Percentiles rank a stretch among this genome's conserved stretches.
These are phyloP conservation scores for Tylopilus balloui DNA, from an alignment of 768 basidiomycete species.

Conservation along the genomic window DNA sequence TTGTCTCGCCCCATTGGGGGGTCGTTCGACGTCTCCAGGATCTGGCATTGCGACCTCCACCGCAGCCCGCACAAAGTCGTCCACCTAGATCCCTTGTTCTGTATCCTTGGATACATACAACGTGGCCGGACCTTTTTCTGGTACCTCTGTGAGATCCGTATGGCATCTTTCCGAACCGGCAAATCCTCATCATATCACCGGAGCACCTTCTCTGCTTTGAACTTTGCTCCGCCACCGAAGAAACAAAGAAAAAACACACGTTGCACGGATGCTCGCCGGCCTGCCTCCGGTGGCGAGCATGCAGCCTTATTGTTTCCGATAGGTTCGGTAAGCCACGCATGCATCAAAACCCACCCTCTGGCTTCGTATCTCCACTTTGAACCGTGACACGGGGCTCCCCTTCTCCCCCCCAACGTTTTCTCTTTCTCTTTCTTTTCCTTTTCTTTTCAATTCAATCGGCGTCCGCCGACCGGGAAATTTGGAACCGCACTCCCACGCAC, in stretches of 20 bases:
- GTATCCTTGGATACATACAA: slow-evolving; percentile 13
- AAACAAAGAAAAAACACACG: slow-evolving; percentile 1
- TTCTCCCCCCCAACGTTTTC: not conserved
- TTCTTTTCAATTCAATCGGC: slow-evolving; percentile 32
- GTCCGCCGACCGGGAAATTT: slow-evolving; percentile 9
- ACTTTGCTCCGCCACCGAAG: not conserved
- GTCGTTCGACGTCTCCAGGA: not conserved
- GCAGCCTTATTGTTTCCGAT: slow-evolving; percentile 14
- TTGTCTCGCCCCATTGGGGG: slow-evolving; percentile 14
- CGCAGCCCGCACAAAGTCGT: not conserved
- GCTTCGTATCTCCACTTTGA: slow-evolving; percentile 24
- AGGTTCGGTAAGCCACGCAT: no score
- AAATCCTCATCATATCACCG: not conserved
- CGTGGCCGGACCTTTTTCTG: slow-evolving; percentile 11
- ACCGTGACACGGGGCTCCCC: not conserved
- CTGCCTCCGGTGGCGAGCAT: no score
- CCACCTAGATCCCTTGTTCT: not conserved
- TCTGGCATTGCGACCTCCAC: not conserved
- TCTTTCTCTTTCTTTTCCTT: no score
- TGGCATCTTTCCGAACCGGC: not conserved
- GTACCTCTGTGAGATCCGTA: slow-evolving; percentile 16
- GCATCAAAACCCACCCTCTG: no score
- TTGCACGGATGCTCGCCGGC: slow-evolving; percentile 11
- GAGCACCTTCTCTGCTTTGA: not conserved
- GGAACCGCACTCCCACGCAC: slow-evolving; percentile 22